Base-by-base conservation (phyloP, 73 alveolate species). In the Blepharisma stoltei region DNA sequence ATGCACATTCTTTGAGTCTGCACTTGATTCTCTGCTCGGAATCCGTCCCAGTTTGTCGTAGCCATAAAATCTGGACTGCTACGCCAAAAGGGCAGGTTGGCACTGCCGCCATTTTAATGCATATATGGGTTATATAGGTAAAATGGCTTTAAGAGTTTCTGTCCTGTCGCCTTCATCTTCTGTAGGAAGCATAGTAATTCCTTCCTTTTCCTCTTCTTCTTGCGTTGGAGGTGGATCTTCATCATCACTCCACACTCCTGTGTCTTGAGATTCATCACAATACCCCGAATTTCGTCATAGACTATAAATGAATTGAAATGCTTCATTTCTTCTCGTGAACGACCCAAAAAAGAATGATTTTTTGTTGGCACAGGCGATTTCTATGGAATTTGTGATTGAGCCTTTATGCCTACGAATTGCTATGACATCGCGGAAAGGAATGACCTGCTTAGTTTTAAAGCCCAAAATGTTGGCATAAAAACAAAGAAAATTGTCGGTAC, bases 401-500 rank as follows among this genome's bases (percentile, higher is more conserved):
- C 91, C 86, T 43, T 83, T 70, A 14, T 81, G 54, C 70, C 82
- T 65, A 8, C 77, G 66, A 68, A 94, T 78, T 60, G 46, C 41
- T 14, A 71, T 81, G 41, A 94, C 92, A 70, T 94, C 95, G 80
- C 78, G 70, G 23, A 90, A 67, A 7, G 92, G 84, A 11, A 94
- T 82, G 2, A 77, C 78, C 27, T 67, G 70, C 78, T 89, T 91
- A 60, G 77, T 78, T 48, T 88, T 85, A 54, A 83, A 71, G 0
- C 93, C 94, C 66, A 89, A 70, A 49, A 89, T 81, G 21, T 75
- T 83, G 5, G 97, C 88, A 50, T 82, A 84, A 78, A 93, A 93
- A 71, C 96, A 90, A 5, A 93, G 78, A 82, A 69, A 85, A 73
- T 88, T 85, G 71, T 93, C 97, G n/a, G 96, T 91, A 50, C 92